phyloP scores from a whole-genome alignment of 1,284 basidiomycete species.

The Phylloporus sp. region DNA sequence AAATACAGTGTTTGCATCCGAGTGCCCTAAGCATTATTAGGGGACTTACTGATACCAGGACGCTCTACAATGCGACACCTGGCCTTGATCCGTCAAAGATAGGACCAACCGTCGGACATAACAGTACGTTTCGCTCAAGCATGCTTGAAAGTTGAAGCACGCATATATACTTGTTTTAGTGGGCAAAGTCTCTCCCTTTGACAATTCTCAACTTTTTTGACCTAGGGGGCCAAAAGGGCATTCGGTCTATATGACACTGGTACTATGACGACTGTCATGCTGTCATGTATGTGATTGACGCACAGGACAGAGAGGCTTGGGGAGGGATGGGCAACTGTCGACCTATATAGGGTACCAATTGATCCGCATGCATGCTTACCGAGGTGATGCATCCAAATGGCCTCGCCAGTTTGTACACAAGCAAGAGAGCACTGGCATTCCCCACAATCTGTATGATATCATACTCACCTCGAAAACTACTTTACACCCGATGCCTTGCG shows the following conservation, averaged over 20 bases:
- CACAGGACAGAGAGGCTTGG: no score
- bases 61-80: conserved; percentile 83
- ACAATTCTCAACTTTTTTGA: conserved; percentile 97
- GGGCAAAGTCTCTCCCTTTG: no score
- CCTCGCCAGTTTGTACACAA: conserved; percentile 79
- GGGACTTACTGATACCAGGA: no score
- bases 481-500: conserved; percentile 60
- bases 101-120: conserved; percentile 92
- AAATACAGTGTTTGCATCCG: no score
- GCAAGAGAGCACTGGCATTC: conserved; percentile 66
- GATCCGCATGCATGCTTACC: conserved; percentile 73
- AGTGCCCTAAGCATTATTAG: no score
- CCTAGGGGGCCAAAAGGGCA: conserved; percentile 89
- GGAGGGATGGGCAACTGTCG: no score
- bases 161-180: no score
- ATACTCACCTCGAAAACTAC: conserved; percentile 65
- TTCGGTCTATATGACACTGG: conserved; percentile 89
- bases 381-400: conserved; percentile 82
- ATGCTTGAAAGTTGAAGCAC: no score
- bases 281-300: no score
- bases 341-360: conserved; percentile 62
- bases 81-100: conserved; percentile 89
- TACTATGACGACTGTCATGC: conserved; percentile 97
- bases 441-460: conserved; percentile 70
- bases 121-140: conserved; percentile 70